Conservation (phyloP, 2,329 filamentous ascomycete genomes). For the Byssochlamys sp. region DNA sequence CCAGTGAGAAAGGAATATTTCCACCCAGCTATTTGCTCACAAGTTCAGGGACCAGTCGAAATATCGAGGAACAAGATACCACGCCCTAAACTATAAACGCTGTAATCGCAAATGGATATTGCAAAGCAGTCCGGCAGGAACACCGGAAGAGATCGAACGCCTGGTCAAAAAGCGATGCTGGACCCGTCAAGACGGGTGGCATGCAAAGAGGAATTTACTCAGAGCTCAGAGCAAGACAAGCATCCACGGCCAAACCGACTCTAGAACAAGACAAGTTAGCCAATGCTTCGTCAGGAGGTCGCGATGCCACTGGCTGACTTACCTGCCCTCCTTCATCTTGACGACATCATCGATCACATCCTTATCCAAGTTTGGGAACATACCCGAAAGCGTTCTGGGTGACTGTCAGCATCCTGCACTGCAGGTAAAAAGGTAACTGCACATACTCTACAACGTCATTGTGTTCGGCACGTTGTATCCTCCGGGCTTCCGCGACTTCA, state of each 20-base stretch:
- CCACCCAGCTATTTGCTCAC: background rate
- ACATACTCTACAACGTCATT: conserved; percentile 70
- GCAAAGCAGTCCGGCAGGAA: background rate
- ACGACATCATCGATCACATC: conserved; percentile 97
- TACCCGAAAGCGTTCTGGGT: conserved; percentile 65
- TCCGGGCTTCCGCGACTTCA: conserved; percentile 75
- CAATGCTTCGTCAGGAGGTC: background rate
- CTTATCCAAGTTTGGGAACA: conserved; percentile 91
- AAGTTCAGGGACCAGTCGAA: background rate
- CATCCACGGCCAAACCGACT: conserved; percentile 76
- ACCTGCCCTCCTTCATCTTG: conserved; percentile 88
- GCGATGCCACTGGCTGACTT: conserved; percentile 30
- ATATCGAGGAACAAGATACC: background rate
- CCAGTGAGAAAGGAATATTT: background rate
- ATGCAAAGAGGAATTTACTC: conserved; percentile 16
- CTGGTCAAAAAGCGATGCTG: background rate
- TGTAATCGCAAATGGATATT: background rate
- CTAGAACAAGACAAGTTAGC: conserved; percentile 34
- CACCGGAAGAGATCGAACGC: background rate
- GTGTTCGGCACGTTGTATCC: conserved; percentile 76
- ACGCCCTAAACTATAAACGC: background rate
- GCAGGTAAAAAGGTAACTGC: background rate
- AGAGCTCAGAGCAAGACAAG: conserved; percentile 61
- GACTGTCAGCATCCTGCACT: conserved; percentile 1
- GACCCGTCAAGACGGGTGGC: background rate